These are phyloP conservation scores for Lecanicillium sp. DNA, from an alignment of 2,329 filamentous ascomycete genomes.

Conservation along the genomic window DNA sequence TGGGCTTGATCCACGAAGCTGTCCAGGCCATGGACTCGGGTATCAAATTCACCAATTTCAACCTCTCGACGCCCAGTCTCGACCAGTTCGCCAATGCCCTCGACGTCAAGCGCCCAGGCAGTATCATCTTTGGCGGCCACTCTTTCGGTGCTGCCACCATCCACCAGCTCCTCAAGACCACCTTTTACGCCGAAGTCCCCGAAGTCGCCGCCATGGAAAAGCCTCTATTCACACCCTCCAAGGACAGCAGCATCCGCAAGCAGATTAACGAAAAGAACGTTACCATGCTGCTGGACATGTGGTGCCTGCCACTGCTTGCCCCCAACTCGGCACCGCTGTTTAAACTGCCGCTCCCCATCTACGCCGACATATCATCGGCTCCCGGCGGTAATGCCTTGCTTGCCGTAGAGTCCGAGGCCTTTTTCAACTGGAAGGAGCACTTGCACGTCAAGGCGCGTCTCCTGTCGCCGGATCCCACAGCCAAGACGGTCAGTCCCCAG, in stretches of 20 bases:
- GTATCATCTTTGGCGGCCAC: constrained; percentile 71
- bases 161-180: constrained; percentile 72
- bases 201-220: constrained; percentile 41
- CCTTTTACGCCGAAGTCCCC: constrained; percentile 57
- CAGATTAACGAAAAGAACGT: constrained; percentile 66
- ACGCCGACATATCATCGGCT: constrained; percentile 44
- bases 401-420: constrained; percentile 68
- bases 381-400: constrained; percentile 56
- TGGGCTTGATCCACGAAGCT: constrained; percentile 64
- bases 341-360: constrained; percentile 67
- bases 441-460: constrained; percentile 61
- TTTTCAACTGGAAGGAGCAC: constrained; percentile 72
- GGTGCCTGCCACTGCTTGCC: constrained; percentile 67
- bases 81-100: constrained; percentile 55
- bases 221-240: constrained; percentile 56
- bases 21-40: constrained; percentile 60
- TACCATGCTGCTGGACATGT: constrained; percentile 70
- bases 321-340: constrained; percentile 58
- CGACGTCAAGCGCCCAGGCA: constrained; percentile 64
- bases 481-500: constrained; percentile 34
- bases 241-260: constrained; percentile 47
- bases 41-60: constrained; percentile 44
- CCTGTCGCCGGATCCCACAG: constrained; percentile 51
- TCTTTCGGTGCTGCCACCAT: constrained; percentile 73
- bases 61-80: constrained; percentile 44